A percentile compares a stretch with the other conserved stretches of the same genome.
phyloP scores from a whole-genome alignment of 371 early-diverging fungal genomes.

The Saksenaea vasiformis region DNA sequence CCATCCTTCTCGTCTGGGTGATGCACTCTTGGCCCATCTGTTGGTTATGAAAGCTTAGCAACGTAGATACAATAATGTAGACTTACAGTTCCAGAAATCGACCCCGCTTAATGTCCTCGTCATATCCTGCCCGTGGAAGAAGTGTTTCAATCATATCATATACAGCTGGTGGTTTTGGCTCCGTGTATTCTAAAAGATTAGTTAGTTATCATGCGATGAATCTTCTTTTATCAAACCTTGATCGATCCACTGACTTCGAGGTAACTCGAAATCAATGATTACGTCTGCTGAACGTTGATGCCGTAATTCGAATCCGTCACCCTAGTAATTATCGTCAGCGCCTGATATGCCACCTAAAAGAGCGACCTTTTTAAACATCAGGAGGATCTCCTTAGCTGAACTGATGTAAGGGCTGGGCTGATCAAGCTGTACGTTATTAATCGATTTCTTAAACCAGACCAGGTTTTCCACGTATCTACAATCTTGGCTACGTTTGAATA shows the following conservation, averaged over 20 bases:
- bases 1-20: slow-evolving; percentile 58
- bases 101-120: slow-evolving; percentile 44
- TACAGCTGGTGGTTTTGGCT: slow-evolving; percentile 57
- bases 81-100: slow-evolving; percentile 57
- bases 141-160: slow-evolving; percentile 70
- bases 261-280: slow-evolving; percentile 62
- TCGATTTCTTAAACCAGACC: slow-evolving; percentile 64
- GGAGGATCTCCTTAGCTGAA: slow-evolving; percentile 54
- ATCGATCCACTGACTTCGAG: slow-evolving; percentile 53
- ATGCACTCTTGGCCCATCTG: slow-evolving; percentile 49
- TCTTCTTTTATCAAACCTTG: slow-evolving; percentile 18
- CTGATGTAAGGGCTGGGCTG: slow-evolving; percentile 54
- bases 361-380: slow-evolving; percentile 64
- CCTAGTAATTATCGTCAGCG: slow-evolving; percentile 21
- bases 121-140: slow-evolving; percentile 55
- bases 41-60: neutral
- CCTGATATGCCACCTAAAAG: neutral
- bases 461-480: slow-evolving; percentile 70
- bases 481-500: slow-evolving; percentile 24
- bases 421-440: slow-evolving; percentile 54
- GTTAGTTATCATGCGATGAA: neutral
- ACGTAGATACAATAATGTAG: neutral
- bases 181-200: slow-evolving; percentile 42
- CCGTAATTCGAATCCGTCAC: slow-evolving; percentile 64
- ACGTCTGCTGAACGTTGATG: slow-evolving; percentile 70